A percentile compares a stretch with the other conserved stretches of the same genome.
Evolutionary conservation across 169 alveolate genomes (phyloP).

Genomic region (Eimeria maxima): DNA sequence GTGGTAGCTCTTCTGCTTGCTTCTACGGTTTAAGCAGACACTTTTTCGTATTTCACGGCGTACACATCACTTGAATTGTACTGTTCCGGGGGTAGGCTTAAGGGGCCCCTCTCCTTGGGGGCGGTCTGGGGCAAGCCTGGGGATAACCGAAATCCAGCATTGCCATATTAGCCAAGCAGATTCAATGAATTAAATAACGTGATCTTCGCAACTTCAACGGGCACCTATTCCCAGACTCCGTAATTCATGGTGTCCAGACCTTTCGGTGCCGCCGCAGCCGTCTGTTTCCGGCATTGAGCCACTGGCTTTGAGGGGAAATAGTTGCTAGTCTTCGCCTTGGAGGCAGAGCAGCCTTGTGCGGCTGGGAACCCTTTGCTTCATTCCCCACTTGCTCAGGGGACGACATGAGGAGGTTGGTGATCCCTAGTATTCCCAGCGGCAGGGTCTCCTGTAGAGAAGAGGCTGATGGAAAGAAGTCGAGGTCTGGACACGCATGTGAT

Average conservation of each 20-base stretch:
- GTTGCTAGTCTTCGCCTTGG: not conserved
- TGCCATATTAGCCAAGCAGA: not conserved
- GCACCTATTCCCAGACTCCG: not conserved
- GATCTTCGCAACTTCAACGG: not conserved
- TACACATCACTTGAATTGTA: conserved; percentile 36
- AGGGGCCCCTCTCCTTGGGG: not conserved
- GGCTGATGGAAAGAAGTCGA: not conserved
- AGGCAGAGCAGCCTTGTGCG: not conserved
- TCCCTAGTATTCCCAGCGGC: conserved; percentile 25
- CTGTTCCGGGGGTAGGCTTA: not conserved
- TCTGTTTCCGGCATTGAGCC: not conserved
- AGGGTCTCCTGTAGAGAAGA: conserved; percentile 5
- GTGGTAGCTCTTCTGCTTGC: conserved; percentile 8
- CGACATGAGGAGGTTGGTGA: conserved; percentile 59
- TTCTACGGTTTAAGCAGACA: not conserved
- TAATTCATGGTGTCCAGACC: not conserved
- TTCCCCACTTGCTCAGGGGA: conserved; percentile 48
- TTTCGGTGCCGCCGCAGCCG: not conserved
- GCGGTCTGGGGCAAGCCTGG: not conserved
- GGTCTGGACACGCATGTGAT: conserved; percentile 16
- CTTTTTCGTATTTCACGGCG: not conserved
- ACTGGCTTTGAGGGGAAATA: not conserved
- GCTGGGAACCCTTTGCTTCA: not conserved
- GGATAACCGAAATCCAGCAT: not conserved
- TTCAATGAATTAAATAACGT: not conserved